Base-by-base conservation (phyloP, 768 basidiomycete species). In the Xanthoconium stramineum region DNA sequence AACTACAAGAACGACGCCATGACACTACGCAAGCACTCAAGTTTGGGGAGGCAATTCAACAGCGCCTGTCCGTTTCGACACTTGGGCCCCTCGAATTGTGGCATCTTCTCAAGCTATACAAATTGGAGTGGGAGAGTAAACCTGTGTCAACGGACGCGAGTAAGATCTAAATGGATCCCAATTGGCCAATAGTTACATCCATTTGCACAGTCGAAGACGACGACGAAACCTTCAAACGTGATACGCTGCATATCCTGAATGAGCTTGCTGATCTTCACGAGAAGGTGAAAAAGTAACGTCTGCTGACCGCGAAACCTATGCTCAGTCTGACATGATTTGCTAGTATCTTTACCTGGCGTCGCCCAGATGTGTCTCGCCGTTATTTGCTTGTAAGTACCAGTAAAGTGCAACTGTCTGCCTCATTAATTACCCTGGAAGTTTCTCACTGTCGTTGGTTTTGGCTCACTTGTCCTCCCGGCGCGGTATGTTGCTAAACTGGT, bases 311-410 rank as follows among this genome's bases (percentile, higher is more conserved):
- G 29, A 53, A 35, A 12, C 19, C 48, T 5, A 19, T 47, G 35
- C 32, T 30, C 20, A 38, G 24, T 43, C 56, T 60, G 48, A 64
- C 30, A 28, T 46, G 32, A 28, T 32, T 28, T 28, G 3, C 24
- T 48, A 88, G 86, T 61, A 74, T 86, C n/a, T 82, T 85, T 61
- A 77, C 83, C n/a, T 88, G 87, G 86, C 78, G 85, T 29, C 73
- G 76, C 47, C 80, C 83, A 5, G 58, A 72, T 6, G 76, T 79
- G 12, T 85, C 86, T 7, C 62, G 61, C 19, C 65, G 72, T 36
- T 88, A 84, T 65, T 73, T 69, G 20, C 50, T 74, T 35, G 86
- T 85, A 63, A 60, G 79, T 55, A 8, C 45, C 32, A 42, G 28
- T 37, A 20, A 17, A 32, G 12, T 36, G 11, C 19, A 2, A 13